Evolutionary conservation across 176 grass and related monocot genomes (phyloP), one percentile per base, ranked within the genome.

Genomic region (Musa itinerans): DNA sequence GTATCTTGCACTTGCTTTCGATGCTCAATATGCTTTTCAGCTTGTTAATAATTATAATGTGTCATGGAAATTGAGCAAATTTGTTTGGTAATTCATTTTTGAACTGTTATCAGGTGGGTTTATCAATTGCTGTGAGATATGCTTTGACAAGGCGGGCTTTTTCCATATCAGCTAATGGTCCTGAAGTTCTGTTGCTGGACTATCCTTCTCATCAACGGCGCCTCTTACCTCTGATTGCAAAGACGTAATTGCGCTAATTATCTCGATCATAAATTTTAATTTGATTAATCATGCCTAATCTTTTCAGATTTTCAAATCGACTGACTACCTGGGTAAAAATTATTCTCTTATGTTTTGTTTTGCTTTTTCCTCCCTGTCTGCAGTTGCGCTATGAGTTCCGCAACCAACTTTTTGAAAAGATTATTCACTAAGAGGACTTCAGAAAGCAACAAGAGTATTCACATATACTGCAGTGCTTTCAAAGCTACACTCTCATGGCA

Each of bases 171-270:
- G 88, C 84, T 63, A 82, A 89, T 86, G 88, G 83, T 56, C 94
- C 90, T 66, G 94, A 93, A 82, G 84, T 78, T 76, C 56, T 98
- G 72, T 78, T 98, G 74, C 90, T 98, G 11, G 94, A 98, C 74
- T 98, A 98, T 91, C 94, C 94, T 70, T 89, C 86, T 75, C 90
- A 98, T 82, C 94, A 98, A 81, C 83, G 86, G 15, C 88, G 90
- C 15, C 82, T 98, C 68, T 73, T 98, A 63, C 90, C 94, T 68
- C 66, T 93, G n/a, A 50, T 98, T 20, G 94, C 94, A 87, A 98
- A 98, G 85, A 85, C 52, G 94, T 98, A 93, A 87, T 17, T 9
- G 19, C 68, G 6, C 2, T 7, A 61, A 62, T 17, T 43, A 6
- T 43, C 34, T 43, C 4, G 29, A 3, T 29, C 29, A 29, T 24